A percentile compares a stretch with the other conserved stretches of the same genome.
These are phyloP conservation scores for Adansonia digitata DNA, from an alignment of 345 rosid genomes.

Conservation along the genomic window DNA sequence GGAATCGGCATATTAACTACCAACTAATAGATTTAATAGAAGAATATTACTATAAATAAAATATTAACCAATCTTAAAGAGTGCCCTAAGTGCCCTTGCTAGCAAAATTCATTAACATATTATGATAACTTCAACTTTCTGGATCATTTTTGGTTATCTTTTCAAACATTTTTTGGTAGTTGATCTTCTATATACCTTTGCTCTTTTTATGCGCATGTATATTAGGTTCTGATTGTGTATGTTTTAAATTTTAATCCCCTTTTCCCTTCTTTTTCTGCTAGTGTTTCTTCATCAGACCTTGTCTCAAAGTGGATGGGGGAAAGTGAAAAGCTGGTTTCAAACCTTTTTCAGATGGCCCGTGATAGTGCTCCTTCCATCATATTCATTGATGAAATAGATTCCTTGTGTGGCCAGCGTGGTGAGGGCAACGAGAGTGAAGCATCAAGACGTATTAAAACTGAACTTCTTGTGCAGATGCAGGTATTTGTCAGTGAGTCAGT, in stretches of 20 bases:
- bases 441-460: conserved; percentile 80
- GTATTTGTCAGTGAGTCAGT: conserved; percentile 25
- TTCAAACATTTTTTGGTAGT: background rate
- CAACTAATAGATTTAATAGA: background rate
- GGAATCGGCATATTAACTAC: background rate
- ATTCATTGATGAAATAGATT: conserved; percentile 78
- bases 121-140: background rate
- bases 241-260: background rate
- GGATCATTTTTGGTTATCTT: background rate
- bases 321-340: conserved; percentile 81
- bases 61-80: background rate
- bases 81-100: background rate
- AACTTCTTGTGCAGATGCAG: conserved; percentile 93
- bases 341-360: conserved; percentile 78
- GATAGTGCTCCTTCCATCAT: conserved; percentile 82
- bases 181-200: background rate
- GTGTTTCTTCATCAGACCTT: conserved; percentile 76
- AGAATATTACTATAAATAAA: background rate
- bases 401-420: conserved; percentile 76
- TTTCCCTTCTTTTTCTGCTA: conserved; percentile 11
- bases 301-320: conserved; percentile 95
- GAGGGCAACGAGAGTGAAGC: conserved; percentile 92
- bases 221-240: background rate
- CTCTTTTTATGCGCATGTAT: background rate
- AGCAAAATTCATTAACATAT: background rate